Percentiles rank a stretch among this genome's conserved stretches.
Evolutionary conservation across 192 early-diverging fungal species (phyloP).

Genomic region (Coemansia sp.): DNA sequence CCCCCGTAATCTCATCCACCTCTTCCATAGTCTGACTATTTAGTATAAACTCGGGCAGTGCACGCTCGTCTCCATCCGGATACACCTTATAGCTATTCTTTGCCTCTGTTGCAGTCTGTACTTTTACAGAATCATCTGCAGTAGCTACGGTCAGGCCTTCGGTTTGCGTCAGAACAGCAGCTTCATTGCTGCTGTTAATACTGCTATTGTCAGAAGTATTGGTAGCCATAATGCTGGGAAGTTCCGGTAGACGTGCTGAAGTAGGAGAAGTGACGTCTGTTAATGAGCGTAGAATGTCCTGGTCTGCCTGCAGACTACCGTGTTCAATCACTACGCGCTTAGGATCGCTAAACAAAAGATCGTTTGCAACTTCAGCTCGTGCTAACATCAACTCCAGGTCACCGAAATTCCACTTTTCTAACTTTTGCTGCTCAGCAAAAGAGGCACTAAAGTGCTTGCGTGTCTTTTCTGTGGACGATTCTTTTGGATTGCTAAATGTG

Average conservation of each 20-base stretch:
- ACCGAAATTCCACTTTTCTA: constrained; percentile 10
- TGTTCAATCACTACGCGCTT: constrained; percentile 47
- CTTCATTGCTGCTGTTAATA: background rate
- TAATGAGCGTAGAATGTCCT: constrained; percentile 31
- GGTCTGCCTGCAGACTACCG: constrained; percentile 28
- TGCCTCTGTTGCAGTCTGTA: background rate
- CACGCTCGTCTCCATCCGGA: constrained; percentile 49
- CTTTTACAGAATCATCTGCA: background rate
- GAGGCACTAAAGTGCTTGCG: background rate
- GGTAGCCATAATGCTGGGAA: background rate
- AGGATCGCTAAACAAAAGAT: constrained; percentile 35
- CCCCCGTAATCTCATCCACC: constrained; percentile 38
- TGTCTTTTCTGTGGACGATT: constrained; percentile 3
- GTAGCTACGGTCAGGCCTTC: background rate
- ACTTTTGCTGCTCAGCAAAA: background rate
- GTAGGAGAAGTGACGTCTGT: constrained; percentile 32
- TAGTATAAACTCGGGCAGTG: constrained; percentile 42
- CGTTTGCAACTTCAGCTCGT: constrained; percentile 46
- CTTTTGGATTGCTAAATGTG: background rate
- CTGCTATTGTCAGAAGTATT: background rate
- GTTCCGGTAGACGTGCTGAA: background rate
- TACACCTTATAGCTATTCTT: constrained; percentile 29
- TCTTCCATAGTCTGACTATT: constrained; percentile 29
- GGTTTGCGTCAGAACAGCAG: too few relatives aligned
- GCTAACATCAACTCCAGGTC: constrained; percentile 32